These are phyloP conservation scores for Sechiopsis laciniata DNA, from an alignment of 306 rosid genomes.

Conservation along the genomic window DNA sequence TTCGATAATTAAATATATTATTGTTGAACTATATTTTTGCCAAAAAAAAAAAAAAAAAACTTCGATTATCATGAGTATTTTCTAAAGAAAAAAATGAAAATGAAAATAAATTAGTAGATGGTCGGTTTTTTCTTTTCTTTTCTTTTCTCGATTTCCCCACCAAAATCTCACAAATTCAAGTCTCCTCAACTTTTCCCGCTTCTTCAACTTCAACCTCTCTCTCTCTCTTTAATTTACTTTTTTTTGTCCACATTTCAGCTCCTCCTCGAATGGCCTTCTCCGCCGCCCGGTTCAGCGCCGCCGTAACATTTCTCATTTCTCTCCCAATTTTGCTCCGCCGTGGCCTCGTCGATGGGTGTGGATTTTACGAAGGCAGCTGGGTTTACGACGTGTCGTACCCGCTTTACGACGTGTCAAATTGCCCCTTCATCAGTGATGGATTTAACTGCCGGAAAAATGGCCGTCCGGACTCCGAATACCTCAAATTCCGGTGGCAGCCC, in stretches of 20 bases:
- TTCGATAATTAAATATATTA: no score
- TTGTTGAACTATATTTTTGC: no score
- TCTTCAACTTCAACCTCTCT: neutral
- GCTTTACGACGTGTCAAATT: constrained; percentile 28
- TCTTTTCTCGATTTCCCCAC: neutral
- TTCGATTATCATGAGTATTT: no score
- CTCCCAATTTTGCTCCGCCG: neutral
- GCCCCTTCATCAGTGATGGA: constrained; percentile 21
- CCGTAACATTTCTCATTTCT: neutral
- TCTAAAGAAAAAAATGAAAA: no score
- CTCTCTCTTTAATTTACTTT: neutral
- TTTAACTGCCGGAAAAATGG: constrained; percentile 33
- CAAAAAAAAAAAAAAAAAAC: no score
- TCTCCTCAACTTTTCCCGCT: neutral
- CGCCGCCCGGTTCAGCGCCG: no score
- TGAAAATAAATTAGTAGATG: neutral
- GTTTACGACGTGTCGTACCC: constrained; percentile 39
- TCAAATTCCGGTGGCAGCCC: constrained; percentile 39
- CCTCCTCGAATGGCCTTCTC: neutral
- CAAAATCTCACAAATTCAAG: neutral
- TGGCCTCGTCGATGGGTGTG: constrained; percentile 14
- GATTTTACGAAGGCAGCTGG: constrained; percentile 33
- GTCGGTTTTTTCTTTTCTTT: neutral
- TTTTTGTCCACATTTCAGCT: neutral
- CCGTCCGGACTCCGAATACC: constrained; percentile 29